Evolutionary conservation across 2,329 filamentous ascomycete genomes (phyloP), one percentile per base, ranked within the genome.

Genomic region (Thelonectria rubi): DNA sequence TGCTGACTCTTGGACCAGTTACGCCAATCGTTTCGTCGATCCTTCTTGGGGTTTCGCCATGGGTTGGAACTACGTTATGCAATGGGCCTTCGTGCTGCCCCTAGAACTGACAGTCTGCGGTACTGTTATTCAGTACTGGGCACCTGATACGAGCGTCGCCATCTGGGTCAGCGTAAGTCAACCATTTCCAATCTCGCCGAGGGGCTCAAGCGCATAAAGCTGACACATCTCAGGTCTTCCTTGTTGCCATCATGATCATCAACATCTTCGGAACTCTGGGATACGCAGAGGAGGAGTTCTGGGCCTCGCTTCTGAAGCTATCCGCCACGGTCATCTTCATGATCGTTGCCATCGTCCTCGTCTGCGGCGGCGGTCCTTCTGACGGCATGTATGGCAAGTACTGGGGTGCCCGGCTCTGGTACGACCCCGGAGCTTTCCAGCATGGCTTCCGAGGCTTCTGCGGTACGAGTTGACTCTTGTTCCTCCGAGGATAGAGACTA

Each of bases 381-480:
- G 76, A 69, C 20, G 81, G 82, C 34, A 55, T 64, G 18, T 84
- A 83, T 65, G 50, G 62, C 60, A 60, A 82, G 11, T 85, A 85
- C 72, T 82, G 76, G 69, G 83, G 85, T 14, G 80, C 81, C 1
- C 78, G 80, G 5, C 79, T 80, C 34, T 84, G 84, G 83, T 72
- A 83, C 55, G 72, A 82, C 21, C 79, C 82, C 0, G 83, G 82
- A 18, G 81, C 83, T 0, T 93, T 93, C 75, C 79, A 89, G 72
- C 86, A 91, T 69, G 90, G 90, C 26, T 92, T 93, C 79, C 89
- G 90, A 65, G 91, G 91, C 1, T 85, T 92, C 64, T 92, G 89
- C 74, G 84, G 83, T 61, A 88, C 89, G 53, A 91, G 91, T 65
- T 3, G 1, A 48, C 7, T 20, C 30, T 30, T 20, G 1, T 1